Base-by-base conservation (phyloP, 2,329 filamentous ascomycete genomes). In the Penicillium olsonii region DNA sequence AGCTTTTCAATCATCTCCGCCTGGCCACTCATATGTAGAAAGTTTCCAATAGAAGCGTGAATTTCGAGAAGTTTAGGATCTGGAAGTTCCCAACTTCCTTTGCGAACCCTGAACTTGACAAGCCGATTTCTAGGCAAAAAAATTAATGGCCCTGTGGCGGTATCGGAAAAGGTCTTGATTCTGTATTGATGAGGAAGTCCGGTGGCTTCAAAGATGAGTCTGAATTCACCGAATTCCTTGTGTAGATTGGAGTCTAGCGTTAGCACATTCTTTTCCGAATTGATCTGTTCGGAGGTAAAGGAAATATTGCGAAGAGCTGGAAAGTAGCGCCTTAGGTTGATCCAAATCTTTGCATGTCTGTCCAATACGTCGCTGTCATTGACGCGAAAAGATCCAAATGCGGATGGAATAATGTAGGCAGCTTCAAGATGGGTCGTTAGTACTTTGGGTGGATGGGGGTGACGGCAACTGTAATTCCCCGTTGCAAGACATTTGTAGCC, bases 1-100 rank as follows among this genome's bases (percentile, higher is more conserved):
- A 55, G 4, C 43, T 53, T 47, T 42, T 61, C 55, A 35, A 62
- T 56, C 20, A 37, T 46, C 37, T 62, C 53, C 15, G 47, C 56
- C 22, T 52, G 43, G 45, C 54, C 56, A 37, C 43, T 57, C 27
- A 50, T 47, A 47, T 58, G 42, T 27, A 59, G 33, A 37, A 61
- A 59, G 27, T 58, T 56, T 34, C 41, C 60, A 38, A 62, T 57
- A 19, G 42, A 48, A 47, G 52, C 53, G 40, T 62, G 60, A n/a
- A 61, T 44, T 27, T 40, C 29, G 22, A 62, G 50, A 33, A 62
- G 48, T 11, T 22, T 15, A 17, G 53, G 52, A 43, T 51, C 39
- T 35, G 60, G 56, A 27, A 60, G 48, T 26, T 45, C 50, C 37
- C 45, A 57, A 35, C 34, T 34, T 41, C 40, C 46, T 39, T 55